These are phyloP conservation scores for Trichoderma reesei DNA, from an alignment of 495 filamentous ascomycete genomes.

Conservation along the genomic window DNA sequence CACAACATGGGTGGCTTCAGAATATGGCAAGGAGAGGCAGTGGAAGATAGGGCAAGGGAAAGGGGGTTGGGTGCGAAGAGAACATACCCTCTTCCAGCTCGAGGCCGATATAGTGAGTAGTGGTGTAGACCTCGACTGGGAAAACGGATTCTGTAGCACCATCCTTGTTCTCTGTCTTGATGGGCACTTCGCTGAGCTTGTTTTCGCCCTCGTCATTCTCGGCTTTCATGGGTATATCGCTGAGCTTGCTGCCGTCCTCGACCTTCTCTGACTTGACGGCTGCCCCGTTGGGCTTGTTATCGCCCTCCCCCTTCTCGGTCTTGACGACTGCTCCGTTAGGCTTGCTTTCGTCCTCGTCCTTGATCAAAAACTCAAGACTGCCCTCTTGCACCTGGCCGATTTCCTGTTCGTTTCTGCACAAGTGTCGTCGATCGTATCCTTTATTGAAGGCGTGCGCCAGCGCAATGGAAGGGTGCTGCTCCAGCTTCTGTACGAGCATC, in stretches of 20 bases:
- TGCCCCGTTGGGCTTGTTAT: too few relatives aligned
- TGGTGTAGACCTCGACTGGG: slow-evolving; percentile 59
- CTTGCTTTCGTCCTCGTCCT: slow-evolving; percentile 42
- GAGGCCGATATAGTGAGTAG: slow-evolving; percentile 80
- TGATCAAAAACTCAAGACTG: slow-evolving; percentile 55
- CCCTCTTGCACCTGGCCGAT: slow-evolving; percentile 61
- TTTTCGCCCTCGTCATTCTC: too few relatives aligned
- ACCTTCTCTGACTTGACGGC: too few relatives aligned
- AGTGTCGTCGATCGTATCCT: slow-evolving; percentile 73
- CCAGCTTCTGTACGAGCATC: slow-evolving; percentile 69
- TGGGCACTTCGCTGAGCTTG: slow-evolving; percentile 2
- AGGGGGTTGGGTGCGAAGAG: slow-evolving; percentile 14
- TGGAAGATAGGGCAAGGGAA: neutral
- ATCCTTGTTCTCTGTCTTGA: slow-evolving; percentile 26
- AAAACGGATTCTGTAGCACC: slow-evolving; percentile 16
- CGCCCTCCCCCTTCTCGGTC: too few relatives aligned
- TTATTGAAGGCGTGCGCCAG: slow-evolving; percentile 90
- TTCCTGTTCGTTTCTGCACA: slow-evolving; percentile 61
- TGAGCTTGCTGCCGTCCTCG: too few relatives aligned
- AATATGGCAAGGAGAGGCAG: neutral
- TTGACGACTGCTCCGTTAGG: too few relatives aligned
- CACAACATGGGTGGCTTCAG: slow-evolving; percentile 22
- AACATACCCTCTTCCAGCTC: slow-evolving; percentile 57
- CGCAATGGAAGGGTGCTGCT: slow-evolving; percentile 60
- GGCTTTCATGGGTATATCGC: too few relatives aligned